Conservation (phyloP, 108 stramenopile genomes). For the Cafeteria roenbergensis region DNA sequence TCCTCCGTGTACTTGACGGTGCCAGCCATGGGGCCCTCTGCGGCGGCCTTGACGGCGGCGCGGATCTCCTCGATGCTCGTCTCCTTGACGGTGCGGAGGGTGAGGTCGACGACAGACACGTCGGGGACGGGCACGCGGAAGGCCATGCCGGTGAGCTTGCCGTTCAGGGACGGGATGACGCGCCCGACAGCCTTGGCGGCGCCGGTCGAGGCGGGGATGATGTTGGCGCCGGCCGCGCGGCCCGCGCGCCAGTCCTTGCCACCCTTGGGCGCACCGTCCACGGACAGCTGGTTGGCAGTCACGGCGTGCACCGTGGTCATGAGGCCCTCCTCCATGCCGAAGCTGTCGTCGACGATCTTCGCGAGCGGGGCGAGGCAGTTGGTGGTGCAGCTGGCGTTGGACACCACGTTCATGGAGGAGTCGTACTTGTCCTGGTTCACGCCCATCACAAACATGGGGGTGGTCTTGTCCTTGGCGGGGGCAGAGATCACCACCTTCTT, state of each 20-base stretch:
- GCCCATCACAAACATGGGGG: conserved; percentile 97
- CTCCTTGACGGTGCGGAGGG: conserved; percentile 72
- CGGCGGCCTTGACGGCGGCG: conserved; percentile 79
- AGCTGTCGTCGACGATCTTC: conserved; percentile 94
- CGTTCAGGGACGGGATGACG: conserved; percentile 86
- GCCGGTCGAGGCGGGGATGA: conserved; percentile 88
- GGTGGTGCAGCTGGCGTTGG: conserved; percentile 96
- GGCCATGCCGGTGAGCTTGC: conserved; percentile 97
- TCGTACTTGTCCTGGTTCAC: conserved; percentile 80
- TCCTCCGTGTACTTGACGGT: conserved; percentile 84
- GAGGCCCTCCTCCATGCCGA: conserved; percentile 82
- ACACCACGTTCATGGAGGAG: conserved; percentile 77
- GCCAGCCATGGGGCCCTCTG: conserved; percentile 80
- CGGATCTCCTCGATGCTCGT: conserved; percentile 86
- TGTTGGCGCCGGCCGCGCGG: conserved; percentile 91
- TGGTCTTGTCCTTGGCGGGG: conserved; percentile 76
- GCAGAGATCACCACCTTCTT: conserved; percentile 97
- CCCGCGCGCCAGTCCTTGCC: conserved; percentile 95
- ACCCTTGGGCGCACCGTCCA: conserved; percentile 77
- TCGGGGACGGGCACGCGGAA: conserved; percentile 98
- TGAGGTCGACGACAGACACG: conserved; percentile 95
- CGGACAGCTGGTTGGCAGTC: conserved; percentile 94
- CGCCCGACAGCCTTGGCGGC: conserved; percentile 90
- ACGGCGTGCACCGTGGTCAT: conserved; percentile 98
- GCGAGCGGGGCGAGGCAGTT: conserved; percentile 95